These are phyloP conservation scores for Phytomonas sp. DNA, from an alignment of 208 protist species.

Conservation along the genomic window DNA sequence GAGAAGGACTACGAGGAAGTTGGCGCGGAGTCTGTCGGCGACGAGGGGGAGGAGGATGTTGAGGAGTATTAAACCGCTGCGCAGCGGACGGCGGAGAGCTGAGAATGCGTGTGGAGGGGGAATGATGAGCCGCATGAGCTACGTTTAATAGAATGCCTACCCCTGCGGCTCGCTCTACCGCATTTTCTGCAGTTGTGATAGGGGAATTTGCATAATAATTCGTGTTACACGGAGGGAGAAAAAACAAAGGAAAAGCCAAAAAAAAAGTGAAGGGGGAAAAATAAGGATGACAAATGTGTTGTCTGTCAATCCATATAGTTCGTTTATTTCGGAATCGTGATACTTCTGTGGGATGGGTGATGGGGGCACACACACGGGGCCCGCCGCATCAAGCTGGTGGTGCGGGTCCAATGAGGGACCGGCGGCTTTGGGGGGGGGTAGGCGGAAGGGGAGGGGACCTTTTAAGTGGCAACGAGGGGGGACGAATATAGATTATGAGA, in stretches of 20 bases:
- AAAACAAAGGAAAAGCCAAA: background rate
- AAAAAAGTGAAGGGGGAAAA: background rate
- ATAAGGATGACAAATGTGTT: background rate
- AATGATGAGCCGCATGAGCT: background rate
- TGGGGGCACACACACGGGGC: too few species aligned
- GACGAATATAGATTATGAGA: background rate
- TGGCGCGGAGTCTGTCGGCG: constrained; percentile 83
- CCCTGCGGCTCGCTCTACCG: constrained; percentile 2
- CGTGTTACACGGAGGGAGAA: constrained; percentile 13
- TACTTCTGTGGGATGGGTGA: too few species aligned
- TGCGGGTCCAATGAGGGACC: too few species aligned
- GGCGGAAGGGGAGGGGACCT: too few species aligned
- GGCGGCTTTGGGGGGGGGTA: too few species aligned
- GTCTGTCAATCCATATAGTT: background rate
- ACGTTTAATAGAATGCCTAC: background rate
- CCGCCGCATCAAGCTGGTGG: too few species aligned
- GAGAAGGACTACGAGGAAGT: constrained; percentile 92
- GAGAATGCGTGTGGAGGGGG: background rate
- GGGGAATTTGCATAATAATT: background rate
- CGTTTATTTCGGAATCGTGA: constrained; percentile 15
- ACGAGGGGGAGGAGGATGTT: constrained; percentile 72
- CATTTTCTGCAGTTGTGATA: background rate
- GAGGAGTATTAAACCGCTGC: constrained; percentile 33
- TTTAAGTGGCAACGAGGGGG: background rate
- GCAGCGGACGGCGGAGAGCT: background rate